Evolutionary conservation across 305 asterid species (phyloP).

Genomic region (Solanum hybrid): DNA sequence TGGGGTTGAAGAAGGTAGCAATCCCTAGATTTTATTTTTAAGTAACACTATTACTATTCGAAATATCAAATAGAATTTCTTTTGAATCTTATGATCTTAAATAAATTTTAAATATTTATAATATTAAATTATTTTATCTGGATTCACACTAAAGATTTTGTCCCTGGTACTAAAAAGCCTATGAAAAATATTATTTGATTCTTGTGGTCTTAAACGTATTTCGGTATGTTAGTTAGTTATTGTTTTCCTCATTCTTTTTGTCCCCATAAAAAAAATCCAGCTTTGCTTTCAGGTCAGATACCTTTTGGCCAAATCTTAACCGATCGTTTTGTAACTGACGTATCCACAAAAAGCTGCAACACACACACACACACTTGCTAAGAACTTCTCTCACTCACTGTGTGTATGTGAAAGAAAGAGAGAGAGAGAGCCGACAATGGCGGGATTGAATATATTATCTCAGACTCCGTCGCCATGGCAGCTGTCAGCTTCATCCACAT

Average conservation of each 20-base stretch:
- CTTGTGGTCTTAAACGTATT: neutral
- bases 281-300: neutral
- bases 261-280: neutral
- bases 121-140: neutral
- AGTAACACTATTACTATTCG: neutral
- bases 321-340: neutral
- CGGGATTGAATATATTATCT: conserved; percentile 13
- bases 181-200: neutral
- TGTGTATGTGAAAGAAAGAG: neutral
- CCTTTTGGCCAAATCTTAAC: neutral
- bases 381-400: neutral
- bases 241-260: neutral
- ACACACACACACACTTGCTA: neutral
- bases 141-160: neutral
- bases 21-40: neutral
- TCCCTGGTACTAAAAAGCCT: neutral
- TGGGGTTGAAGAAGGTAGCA: neutral
- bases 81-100: no score
- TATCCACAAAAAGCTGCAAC: neutral
- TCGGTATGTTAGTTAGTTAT: neutral
- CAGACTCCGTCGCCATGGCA: conserved; percentile 11
- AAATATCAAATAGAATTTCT: neutral
- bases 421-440: conserved; percentile 10
- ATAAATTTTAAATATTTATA: neutral
- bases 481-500: conserved; percentile 1